Evolutionary conservation across 805 yeast species (phyloP).

Genomic region (Grigorovia transvaalensis): DNA sequence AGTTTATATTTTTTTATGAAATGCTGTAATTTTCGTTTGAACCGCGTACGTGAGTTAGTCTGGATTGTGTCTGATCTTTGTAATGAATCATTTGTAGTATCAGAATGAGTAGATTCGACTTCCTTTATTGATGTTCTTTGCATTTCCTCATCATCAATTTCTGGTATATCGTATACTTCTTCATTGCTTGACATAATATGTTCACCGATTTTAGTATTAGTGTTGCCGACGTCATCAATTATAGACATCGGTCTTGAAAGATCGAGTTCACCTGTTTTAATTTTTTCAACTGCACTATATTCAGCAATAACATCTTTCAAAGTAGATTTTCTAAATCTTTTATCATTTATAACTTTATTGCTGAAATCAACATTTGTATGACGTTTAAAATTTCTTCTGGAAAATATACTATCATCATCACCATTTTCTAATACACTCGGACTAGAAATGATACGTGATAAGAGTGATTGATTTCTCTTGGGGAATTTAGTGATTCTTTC

Average conservation of each 20-base stretch:
- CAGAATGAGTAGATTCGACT: neutral
- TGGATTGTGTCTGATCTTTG: slow-evolving; percentile 10
- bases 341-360: neutral
- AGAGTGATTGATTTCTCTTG: neutral
- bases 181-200: neutral
- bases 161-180: slow-evolving; percentile 1
- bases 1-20: slow-evolving; percentile 24
- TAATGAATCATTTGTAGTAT: slow-evolving; percentile 1
- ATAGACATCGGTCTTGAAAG: slow-evolving; percentile 23
- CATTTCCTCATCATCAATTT: slow-evolving; percentile 1
- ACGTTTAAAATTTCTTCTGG: neutral
- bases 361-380: neutral
- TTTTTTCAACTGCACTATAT: slow-evolving; percentile 28
- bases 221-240: slow-evolving; percentile 21
- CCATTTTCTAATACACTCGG: slow-evolving; percentile 1
- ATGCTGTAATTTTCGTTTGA: slow-evolving; percentile 10
- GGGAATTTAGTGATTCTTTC: neutral
- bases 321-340: neutral
- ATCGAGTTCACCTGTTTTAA: slow-evolving; percentile 25
- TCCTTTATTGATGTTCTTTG: slow-evolving; percentile 2
- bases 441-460: neutral
- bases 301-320: slow-evolving; percentile 29
- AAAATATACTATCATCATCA: neutral
- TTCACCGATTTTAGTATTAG: slow-evolving; percentile 9
- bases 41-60: slow-evolving; percentile 4